Percentiles rank a stretch among this genome's conserved stretches.
Evolutionary conservation across 2,329 filamentous ascomycete genomes (phyloP).

Genomic region (Exophiala xenobiotica): DNA sequence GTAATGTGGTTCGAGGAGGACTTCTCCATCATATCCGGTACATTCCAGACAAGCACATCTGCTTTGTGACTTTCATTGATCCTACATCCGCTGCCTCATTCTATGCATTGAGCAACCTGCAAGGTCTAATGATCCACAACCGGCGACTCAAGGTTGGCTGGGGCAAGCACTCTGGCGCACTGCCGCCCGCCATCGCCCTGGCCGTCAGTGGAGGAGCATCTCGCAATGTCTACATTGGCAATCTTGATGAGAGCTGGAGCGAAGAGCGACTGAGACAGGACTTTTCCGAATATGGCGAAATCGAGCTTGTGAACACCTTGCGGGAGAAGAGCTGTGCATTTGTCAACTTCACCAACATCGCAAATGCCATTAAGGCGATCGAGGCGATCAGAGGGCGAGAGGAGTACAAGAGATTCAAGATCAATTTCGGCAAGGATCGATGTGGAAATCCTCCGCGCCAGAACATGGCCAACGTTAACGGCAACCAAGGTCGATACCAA

Average conservation of each 20-base stretch:
- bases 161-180: constrained; percentile 97
- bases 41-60: constrained; percentile 99
- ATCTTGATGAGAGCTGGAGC: constrained; percentile 94
- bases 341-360: constrained; percentile 99
- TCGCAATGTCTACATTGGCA: constrained; percentile 97
- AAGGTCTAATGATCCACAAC: constrained; percentile 99
- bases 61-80: constrained; percentile 99
- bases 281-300: constrained; percentile 96
- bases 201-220: constrained; percentile 96
- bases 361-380: constrained; percentile 98
- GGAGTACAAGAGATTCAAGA: constrained; percentile 98
- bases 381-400: constrained; percentile 92
- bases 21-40: constrained; percentile 97
- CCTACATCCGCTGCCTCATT: constrained; percentile 96
- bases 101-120: constrained; percentile 94
- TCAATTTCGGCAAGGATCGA: constrained; percentile 98
- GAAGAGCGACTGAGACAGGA: constrained; percentile 94
- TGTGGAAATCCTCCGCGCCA: constrained; percentile 96
- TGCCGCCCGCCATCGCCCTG: constrained; percentile 91
- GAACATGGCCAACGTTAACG: constrained; percentile 60
- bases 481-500: constrained; percentile 66
- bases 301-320: constrained; percentile 93
- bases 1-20: constrained; percentile 95
- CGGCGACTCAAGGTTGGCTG: constrained; percentile 96
- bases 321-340: constrained; percentile 99